Base-by-base conservation (phyloP, 2,329 filamentous ascomycete genomes). In the Penicillium janthinellum region DNA sequence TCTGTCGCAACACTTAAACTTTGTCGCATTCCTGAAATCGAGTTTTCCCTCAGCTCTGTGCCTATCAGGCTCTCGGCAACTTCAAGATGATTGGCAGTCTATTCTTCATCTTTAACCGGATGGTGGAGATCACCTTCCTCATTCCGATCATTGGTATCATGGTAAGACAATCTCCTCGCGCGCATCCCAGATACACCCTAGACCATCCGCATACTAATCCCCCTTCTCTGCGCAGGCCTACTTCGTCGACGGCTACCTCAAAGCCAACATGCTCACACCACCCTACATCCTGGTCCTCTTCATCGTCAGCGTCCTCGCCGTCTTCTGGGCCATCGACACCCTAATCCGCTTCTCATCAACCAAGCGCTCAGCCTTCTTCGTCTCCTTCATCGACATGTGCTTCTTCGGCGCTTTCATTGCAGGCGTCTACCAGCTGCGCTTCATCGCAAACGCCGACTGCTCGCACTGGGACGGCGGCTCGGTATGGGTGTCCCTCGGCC, bases 391-490 rank as follows among this genome's bases (percentile, higher is more conserved):
- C 64, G 86, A 88, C 69, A 78, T 88, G 25, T 80, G 79, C 71
- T 87, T 88, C 76, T 78, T 88, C 59, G 86, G 86, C 63, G 83
- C 84, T n/a, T 82, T 88, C 73, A 86, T 88, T 59, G 86, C 84
- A 4, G 82, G 77, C 25, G 85, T 87, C 60, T 86, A 86, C 66
- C 77, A 82, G 57, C 78, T 88, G 48, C 82, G 86, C 59, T 79
- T 79, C 58, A 85, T 88, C 65, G 72, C 83, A 15, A 71, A 81
- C 59, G 84, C 86, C 57, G 83, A 92, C 80, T 98, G 94, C 83
- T 78, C 84, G 17, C 76, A 81, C 73, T 83, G 91, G 74, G 71
- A 72, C 11, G 79, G 78, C 54, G 77, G 79, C 50, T 70, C 77
- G 22, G 87, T 86, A 75, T 83, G 83, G 67, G 73, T 85, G 55